These are phyloP conservation scores for Noccaea bulbosa DNA, from an alignment of 345 rosid genomes.

Conservation along the genomic window DNA sequence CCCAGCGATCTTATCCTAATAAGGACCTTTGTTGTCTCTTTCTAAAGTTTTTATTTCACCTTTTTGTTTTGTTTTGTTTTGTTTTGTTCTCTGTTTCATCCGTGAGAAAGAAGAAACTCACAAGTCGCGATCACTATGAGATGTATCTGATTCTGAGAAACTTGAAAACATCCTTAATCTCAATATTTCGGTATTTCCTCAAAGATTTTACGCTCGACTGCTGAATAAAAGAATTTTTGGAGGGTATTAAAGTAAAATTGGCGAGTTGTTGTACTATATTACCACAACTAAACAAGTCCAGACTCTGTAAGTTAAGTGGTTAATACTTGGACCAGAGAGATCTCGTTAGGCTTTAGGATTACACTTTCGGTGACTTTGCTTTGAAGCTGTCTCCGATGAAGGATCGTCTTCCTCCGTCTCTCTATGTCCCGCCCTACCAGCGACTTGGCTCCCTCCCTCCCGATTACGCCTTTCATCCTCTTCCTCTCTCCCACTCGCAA, in stretches of 20 bases:
- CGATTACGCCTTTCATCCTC: constrained; percentile 34
- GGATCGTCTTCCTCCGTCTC: constrained; percentile 68
- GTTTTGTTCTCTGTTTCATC: not conserved
- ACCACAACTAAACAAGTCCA: not conserved
- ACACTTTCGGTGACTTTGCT: not conserved
- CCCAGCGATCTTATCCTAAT: constrained; percentile 21
- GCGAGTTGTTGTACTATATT: not conserved
- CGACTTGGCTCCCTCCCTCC: constrained; percentile 50
- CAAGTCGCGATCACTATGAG: constrained; percentile 8
- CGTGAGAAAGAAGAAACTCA: constrained; percentile 13
- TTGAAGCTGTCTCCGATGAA: constrained; percentile 55
- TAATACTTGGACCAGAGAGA: constrained; percentile 1
- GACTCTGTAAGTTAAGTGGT: not conserved
- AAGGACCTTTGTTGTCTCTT: constrained; percentile 36
- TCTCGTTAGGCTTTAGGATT: constrained; percentile 34
- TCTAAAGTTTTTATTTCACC: not conserved
- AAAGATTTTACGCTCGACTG: not conserved
- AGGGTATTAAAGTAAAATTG: constrained; percentile 1
- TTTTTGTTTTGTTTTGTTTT: not conserved
- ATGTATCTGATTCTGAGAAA: constrained; percentile 34
- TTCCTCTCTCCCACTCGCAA: constrained; percentile 38
- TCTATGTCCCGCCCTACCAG: constrained; percentile 82
- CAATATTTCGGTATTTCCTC: not conserved
- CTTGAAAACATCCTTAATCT: constrained; percentile 4
- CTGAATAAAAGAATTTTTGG: not conserved